These are phyloP conservation scores for Leucogyrophana mollusca DNA, from an alignment of 768 basidiomycete genomes.

Conservation along the genomic window DNA sequence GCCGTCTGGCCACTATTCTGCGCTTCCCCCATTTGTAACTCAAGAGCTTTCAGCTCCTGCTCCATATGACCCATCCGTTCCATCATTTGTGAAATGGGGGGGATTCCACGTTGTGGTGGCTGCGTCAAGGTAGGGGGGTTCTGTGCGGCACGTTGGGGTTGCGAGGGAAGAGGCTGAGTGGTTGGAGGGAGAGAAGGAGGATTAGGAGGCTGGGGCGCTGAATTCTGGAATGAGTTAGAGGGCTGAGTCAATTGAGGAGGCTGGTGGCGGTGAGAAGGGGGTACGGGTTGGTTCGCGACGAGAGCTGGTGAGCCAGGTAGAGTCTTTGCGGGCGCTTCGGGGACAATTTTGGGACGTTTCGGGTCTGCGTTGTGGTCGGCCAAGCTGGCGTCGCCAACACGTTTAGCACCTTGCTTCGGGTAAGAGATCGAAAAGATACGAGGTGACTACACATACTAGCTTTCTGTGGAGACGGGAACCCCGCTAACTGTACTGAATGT, in stretches of 20 bases:
- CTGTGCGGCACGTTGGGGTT: slow-evolving; percentile 4
- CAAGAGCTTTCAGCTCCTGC: slow-evolving; percentile 10
- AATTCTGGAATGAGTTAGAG: slow-evolving; percentile 17
- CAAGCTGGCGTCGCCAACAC: slow-evolving; percentile 36
- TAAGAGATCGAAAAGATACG: slow-evolving; percentile 9
- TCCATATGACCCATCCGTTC: slow-evolving; percentile 20
- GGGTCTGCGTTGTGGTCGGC: slow-evolving; percentile 42
- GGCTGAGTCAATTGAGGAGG: background rate
- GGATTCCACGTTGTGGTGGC: too few relatives aligned
- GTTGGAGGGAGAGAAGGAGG: background rate
- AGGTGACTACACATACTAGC: slow-evolving; percentile 23
- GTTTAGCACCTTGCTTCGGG: slow-evolving; percentile 36
- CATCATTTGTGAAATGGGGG: slow-evolving; percentile 13
- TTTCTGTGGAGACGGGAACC: slow-evolving; percentile 40
- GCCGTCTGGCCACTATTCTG: slow-evolving; percentile 16
- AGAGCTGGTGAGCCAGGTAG: slow-evolving; percentile 3
- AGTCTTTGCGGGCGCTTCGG: slow-evolving; percentile 1
- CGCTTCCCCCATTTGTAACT: slow-evolving; percentile 13
- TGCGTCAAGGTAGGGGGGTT: background rate
- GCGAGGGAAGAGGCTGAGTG: background rate
- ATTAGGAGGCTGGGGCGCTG: slow-evolving; percentile 16
- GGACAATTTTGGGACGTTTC: slow-evolving; percentile 35
- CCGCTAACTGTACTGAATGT: slow-evolving; percentile 47
- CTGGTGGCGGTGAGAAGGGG: slow-evolving; percentile 2
- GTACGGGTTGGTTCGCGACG: background rate